These are phyloP conservation scores for Gastrolobium bilobum DNA, from an alignment of 306 rosid species.

Conservation along the genomic window DNA sequence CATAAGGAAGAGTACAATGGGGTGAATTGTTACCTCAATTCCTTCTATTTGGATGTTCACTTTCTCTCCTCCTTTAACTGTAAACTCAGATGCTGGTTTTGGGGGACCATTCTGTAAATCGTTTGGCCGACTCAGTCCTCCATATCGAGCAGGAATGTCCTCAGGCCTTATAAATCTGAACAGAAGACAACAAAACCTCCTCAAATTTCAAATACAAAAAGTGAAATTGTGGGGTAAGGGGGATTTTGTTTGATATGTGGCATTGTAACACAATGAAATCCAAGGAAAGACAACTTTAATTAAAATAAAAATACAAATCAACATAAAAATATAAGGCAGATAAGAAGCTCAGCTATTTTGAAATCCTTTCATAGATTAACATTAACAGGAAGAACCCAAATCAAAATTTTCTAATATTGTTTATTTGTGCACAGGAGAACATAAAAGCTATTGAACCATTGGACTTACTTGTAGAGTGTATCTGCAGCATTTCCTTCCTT, in stretches of 20 bases:
- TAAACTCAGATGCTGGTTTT: constrained; percentile 94
- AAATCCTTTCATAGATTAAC: background rate
- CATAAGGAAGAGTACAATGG: background rate
- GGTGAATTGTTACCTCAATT: constrained; percentile 69
- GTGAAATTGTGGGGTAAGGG: constrained; percentile 1
- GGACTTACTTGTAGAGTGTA: constrained; percentile 84
- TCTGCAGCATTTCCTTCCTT: constrained; percentile 93
- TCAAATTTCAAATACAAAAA: constrained; percentile 23
- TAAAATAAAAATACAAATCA: background rate
- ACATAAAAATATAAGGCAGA: constrained; percentile 22
- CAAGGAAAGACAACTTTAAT: constrained; percentile 1
- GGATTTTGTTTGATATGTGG: background rate
- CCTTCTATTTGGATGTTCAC: constrained; percentile 97
- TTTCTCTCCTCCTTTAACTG: constrained; percentile 91
- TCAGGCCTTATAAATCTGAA: constrained; percentile 86
- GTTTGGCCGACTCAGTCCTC: constrained; percentile 76
- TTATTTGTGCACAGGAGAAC: background rate
- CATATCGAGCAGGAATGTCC: constrained; percentile 84
- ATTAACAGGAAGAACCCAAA: constrained; percentile 10
- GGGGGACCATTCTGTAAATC: constrained; percentile 86
- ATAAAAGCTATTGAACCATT: background rate
- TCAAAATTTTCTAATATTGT: background rate
- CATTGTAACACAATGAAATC: background rate
- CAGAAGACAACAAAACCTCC: constrained; percentile 9
- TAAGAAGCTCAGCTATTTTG: constrained; percentile 5